A percentile compares a stretch with the other conserved stretches of the same genome.
Conservation (phyloP, 148 eudicot species). For the Dysphania ambrosioides region DNA sequence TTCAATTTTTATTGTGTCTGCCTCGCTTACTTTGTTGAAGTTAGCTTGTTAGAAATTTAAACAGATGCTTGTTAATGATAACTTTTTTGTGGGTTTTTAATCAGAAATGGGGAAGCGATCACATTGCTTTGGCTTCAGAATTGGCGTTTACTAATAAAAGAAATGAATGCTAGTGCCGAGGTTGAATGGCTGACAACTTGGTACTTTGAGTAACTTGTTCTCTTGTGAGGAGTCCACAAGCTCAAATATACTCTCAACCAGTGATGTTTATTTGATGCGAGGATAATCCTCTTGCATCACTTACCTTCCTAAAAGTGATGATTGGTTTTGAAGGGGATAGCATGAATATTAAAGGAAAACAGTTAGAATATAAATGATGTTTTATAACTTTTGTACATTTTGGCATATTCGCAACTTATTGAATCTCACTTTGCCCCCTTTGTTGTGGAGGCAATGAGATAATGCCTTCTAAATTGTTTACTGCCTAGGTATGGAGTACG, state of each 20-base stretch:
- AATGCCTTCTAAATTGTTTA: not conserved
- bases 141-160: constrained; percentile 51
- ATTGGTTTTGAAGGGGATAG: not conserved
- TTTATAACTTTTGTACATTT: not conserved
- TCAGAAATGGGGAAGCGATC: constrained; percentile 99
- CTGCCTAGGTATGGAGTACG: not conserved
- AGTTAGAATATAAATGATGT: not conserved
- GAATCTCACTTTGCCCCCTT: not conserved
- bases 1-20: not conserved
- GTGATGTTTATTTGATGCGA: not conserved
- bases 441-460: not conserved
- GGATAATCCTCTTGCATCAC: not conserved
- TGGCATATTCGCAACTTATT: not conserved
- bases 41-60: not conserved
- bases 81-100: constrained; percentile 9
- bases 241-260: not conserved
- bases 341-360: not conserved
- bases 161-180: constrained; percentile 3
- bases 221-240: not conserved
- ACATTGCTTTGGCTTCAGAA: constrained; percentile 87
- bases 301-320: not conserved
- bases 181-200: not conserved
- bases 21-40: not conserved
- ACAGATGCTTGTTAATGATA: not conserved
- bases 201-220: not conserved